These are phyloP conservation scores for rapeseed (Brassica napus) DNA, from an alignment of 345 rosid species.

Conservation along the genomic window DNA sequence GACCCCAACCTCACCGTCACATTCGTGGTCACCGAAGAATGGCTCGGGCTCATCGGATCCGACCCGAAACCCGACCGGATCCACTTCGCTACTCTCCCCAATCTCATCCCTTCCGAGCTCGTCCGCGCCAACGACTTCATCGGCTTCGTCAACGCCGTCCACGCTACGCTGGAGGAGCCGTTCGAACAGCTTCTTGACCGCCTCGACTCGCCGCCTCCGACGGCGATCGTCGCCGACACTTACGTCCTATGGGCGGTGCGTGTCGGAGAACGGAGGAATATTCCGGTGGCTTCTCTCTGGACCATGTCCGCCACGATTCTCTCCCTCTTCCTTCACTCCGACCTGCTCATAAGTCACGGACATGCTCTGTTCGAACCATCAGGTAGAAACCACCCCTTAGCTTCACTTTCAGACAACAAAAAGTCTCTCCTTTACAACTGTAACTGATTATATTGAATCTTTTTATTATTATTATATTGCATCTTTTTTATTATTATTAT, in stretches of 20 bases:
- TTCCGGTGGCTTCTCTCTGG: constrained; percentile 58
- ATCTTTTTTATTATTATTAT: too few species aligned
- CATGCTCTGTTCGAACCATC: constrained; percentile 35
- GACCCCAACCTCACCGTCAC: constrained; percentile 44
- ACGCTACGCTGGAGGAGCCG: constrained; percentile 40
- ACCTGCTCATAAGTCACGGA: constrained; percentile 26
- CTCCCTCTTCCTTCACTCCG: constrained; percentile 31
- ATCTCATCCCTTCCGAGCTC: constrained; percentile 39
- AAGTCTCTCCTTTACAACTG: neutral
- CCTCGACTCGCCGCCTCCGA: constrained; percentile 34
- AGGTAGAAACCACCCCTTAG: constrained; percentile 22
- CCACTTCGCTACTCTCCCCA: constrained; percentile 36
- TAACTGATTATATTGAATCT: neutral
- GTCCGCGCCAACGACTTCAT: constrained; percentile 27
- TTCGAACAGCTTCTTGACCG: constrained; percentile 47
- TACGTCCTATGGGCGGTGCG: constrained; percentile 41
- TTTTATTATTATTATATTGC: too few species aligned
- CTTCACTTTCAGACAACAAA: neutral
- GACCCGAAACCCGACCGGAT: constrained; percentile 45
- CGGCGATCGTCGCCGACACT: constrained; percentile 43
- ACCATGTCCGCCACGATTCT: constrained; percentile 46
- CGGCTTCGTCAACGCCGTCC: constrained; percentile 28
- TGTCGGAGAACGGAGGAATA: constrained; percentile 45
- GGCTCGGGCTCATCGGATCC: constrained; percentile 53
- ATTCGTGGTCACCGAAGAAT: constrained; percentile 70